Evolutionary conservation across 805 yeast species (phyloP).

Genomic region (Ogataea dorogensis): DNA sequence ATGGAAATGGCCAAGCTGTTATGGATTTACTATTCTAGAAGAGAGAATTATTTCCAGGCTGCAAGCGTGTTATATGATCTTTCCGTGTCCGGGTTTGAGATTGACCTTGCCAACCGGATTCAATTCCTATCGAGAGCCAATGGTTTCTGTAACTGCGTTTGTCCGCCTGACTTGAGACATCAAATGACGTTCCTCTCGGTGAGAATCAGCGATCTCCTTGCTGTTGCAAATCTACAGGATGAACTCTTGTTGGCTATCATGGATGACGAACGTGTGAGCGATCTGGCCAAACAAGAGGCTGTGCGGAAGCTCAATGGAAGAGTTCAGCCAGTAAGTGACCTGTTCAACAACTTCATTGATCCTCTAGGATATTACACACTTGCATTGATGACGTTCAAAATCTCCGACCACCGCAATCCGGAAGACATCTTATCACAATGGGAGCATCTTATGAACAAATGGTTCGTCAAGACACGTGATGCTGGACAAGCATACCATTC

Average conservation of each 20-base stretch:
- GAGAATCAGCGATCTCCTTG: conserved; percentile 74
- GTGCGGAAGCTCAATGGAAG: conserved; percentile 55
- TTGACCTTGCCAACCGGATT: conserved; percentile 70
- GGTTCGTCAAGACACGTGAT: conserved; percentile 34
- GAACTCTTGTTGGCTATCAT: conserved; percentile 53
- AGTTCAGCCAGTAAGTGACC: conserved; percentile 69
- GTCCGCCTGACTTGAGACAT: conserved; percentile 75
- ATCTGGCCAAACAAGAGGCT: conserved; percentile 50
- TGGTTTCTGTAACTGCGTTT: conserved; percentile 84
- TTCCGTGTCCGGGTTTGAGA: conserved; percentile 69
- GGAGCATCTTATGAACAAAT: conserved; percentile 65
- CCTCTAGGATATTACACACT: conserved; percentile 86
- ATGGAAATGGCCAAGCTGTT: conserved; percentile 75
- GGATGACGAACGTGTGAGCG: conserved; percentile 49
- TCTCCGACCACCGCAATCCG: conserved; percentile 79
- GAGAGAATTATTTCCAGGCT: conserved; percentile 77
- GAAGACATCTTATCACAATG: conserved; percentile 83
- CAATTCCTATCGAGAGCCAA: conserved; percentile 89
- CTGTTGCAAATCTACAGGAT: conserved; percentile 82
- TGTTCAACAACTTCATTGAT: conserved; percentile 83
- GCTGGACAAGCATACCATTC: conserved; percentile 39
- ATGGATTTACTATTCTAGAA: conserved; percentile 86
- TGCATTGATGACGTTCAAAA: conserved; percentile 72
- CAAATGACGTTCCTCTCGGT: conserved; percentile 69
- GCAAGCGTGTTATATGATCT: conserved; percentile 74